Base-by-base conservation (phyloP, 768 basidiomycete genomes). In the Leccinum longicurvipes region DNA sequence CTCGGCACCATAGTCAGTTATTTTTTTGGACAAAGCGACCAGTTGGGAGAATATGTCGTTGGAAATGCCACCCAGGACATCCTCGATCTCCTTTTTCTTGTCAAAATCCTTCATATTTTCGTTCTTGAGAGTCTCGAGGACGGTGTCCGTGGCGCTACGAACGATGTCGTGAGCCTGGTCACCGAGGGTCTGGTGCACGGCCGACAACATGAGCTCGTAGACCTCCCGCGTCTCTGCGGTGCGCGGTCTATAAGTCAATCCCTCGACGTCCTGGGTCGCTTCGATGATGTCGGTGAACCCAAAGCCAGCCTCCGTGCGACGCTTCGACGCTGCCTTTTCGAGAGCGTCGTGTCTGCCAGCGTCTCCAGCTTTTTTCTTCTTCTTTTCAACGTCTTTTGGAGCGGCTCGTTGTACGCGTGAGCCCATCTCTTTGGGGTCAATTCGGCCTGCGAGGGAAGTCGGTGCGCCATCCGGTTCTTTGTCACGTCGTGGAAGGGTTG, bases 391-490 rank as follows among this genome's bases (percentile, higher is more conserved):
- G 66, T 95, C 91, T 69, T 93, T 92, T 14, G 93, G 91, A 0
- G 82, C 84, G 61, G 91, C 83, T 17, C 93, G 82, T 56, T 85
- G 74, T 29, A 91, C 93, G 21, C 93, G 85, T 19, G 93, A 93
- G 24, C 96, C 96, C 96, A 98, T 99, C 59, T 95, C 87, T 59
- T 80, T 82, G 9, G 85, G 80, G 77, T 93, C 86, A 55, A 99
- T 98, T 25, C 89, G 83, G 15, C 97, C 97, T 45, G 85, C 88
- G 31, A 98, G 85, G 2, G 94, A 87, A 15, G 95, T 95, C 10
- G 95, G 91, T 8, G 93, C 92, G 59, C 97, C 96, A 77, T 97
- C 94, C 7, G 95, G 95, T 71, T 99, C 96, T 75, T 91, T 91
- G 80, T 95, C 92, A 59, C 94, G 81, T 47, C 93, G 82, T 19